phyloP scores from a whole-genome alignment of 805 yeast species.

The Monosporozyma aerobia region DNA sequence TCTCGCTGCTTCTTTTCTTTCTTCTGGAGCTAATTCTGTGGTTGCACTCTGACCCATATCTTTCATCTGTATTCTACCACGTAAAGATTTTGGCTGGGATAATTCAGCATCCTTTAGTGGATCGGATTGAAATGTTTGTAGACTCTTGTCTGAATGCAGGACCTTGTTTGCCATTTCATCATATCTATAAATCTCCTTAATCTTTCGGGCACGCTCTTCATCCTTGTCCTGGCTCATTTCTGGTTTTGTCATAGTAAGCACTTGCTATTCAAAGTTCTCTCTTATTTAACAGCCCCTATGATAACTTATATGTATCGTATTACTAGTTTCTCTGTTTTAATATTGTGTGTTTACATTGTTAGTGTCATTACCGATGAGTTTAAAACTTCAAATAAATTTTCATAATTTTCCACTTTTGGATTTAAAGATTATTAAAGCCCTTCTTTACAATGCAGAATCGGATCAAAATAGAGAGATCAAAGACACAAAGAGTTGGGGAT shows the following conservation, averaged over 20 bases:
- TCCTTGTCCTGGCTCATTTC: neutral
- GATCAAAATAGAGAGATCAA: neutral
- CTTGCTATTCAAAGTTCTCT: neutral
- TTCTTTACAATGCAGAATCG: neutral
- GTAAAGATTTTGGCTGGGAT: slow-evolving; percentile 63
- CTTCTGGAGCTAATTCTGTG: slow-evolving; percentile 2
- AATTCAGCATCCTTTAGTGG: slow-evolving; percentile 38
- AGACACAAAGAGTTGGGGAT: neutral
- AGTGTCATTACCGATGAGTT: neutral
- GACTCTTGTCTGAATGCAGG: slow-evolving; percentile 46
- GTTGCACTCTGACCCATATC: slow-evolving; percentile 54
- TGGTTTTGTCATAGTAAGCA: neutral
- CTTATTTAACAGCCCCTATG: neutral
- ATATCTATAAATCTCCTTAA: slow-evolving; percentile 40
- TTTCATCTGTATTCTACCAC: slow-evolving; percentile 52
- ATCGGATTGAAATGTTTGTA: slow-evolving; percentile 35
- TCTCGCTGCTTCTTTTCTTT: slow-evolving; percentile 17
- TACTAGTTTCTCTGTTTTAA: neutral
- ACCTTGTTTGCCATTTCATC: slow-evolving; percentile 77
- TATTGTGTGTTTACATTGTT: neutral
- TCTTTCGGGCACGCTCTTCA: slow-evolving; percentile 13
- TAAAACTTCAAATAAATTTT: neutral
- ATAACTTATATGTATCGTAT: neutral
- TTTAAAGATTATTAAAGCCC: neutral
- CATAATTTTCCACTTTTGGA: neutral